Evolutionary conservation across 352 stramenopile genomes (phyloP), one percentile per base, ranked within the genome.

Genomic region (Aphanomyces euteiches): DNA sequence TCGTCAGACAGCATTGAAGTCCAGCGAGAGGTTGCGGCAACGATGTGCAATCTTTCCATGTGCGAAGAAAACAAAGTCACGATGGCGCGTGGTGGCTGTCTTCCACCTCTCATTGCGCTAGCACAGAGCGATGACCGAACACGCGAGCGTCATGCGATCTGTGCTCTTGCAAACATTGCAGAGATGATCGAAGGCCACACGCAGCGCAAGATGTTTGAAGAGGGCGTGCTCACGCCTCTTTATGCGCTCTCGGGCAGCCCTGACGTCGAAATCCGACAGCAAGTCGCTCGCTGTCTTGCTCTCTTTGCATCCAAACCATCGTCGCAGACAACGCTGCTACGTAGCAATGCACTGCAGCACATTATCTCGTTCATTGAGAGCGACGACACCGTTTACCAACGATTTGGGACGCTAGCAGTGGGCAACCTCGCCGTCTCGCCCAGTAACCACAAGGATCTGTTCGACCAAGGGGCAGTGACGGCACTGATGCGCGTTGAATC

Each of bases 61-160:
- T 95, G 88, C 67, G 88, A 98, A 72, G 92, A 97, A 63, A 98
- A 98, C 84, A 98, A 98, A 82, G 91, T 98, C 61, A 93, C 91
- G 7, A 97, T 98, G 84, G 88, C 91, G 7, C 92, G 96, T 50
- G 92, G 91, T 6, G 96, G 96, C n/a, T 97, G 92, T 43, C 69
- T 98, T 17, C 90, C 94, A 19, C 90, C 92, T 19, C 79, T 99
- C 3, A 83, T 98, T 39, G 87, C 86, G 37, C 80, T 99, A 3
- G 82, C 90, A 7, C 87, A 85, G 57, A 94, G 84, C 40, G 78
- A 82, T 47, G 96, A 98, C 71, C 70, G 83, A 7, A 89, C 97
- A 48, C 88, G 92, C n/a, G 91, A 98, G 72, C 83, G 90, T n/a
- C 92, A 98, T 54, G 90, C 94, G 2, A 84, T 96, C 4, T 95